Conservation (phyloP, 2,329 filamentous ascomycete species). For the Aspergillus unguis region DNA sequence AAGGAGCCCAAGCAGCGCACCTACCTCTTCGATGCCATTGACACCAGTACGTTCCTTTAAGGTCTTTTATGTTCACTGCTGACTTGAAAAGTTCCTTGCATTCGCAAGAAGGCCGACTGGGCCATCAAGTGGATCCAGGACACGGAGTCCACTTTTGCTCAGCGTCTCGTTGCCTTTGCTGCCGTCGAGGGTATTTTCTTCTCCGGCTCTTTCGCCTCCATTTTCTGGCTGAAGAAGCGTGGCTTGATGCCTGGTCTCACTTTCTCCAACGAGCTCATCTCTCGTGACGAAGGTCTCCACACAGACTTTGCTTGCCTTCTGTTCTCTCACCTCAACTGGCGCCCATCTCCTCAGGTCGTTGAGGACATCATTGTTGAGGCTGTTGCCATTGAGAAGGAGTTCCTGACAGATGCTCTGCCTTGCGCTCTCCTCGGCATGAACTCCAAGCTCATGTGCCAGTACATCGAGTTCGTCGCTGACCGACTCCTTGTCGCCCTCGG, state of each 20-base stretch:
- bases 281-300: slow-evolving; percentile 97
- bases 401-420: slow-evolving; percentile 91
- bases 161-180: slow-evolving; percentile 93
- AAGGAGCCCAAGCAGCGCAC: slow-evolving; percentile 92
- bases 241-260: slow-evolving; percentile 97
- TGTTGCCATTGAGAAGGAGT: slow-evolving; percentile 93
- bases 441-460: slow-evolving; percentile 94
- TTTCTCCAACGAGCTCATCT: slow-evolving; percentile 99
- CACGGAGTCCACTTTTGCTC: slow-evolving; percentile 88
- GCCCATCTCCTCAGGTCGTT: slow-evolving; percentile 77
- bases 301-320: slow-evolving; percentile 98
- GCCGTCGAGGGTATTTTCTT: slow-evolving; percentile 99
- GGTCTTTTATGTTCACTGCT: slow-evolving; percentile 17
- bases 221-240: slow-evolving; percentile 99
- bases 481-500: slow-evolving; percentile 88
- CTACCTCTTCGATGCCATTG: slow-evolving; percentile 97
- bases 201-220: slow-evolving; percentile 95
- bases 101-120: slow-evolving; percentile 98
- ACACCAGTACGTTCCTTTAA: slow-evolving; percentile 70
- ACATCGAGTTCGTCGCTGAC: slow-evolving; percentile 99
- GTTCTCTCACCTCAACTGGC: slow-evolving; percentile 94
- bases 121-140: slow-evolving; percentile 93
- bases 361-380: slow-evolving; percentile 90
- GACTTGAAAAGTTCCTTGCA: slow-evolving; percentile 71
- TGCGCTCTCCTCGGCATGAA: slow-evolving; percentile 97